Evolutionary conservation across 2,329 filamentous ascomycete genomes (phyloP), one percentile per base, ranked within the genome.

Genomic region (Zalaria sp.): DNA sequence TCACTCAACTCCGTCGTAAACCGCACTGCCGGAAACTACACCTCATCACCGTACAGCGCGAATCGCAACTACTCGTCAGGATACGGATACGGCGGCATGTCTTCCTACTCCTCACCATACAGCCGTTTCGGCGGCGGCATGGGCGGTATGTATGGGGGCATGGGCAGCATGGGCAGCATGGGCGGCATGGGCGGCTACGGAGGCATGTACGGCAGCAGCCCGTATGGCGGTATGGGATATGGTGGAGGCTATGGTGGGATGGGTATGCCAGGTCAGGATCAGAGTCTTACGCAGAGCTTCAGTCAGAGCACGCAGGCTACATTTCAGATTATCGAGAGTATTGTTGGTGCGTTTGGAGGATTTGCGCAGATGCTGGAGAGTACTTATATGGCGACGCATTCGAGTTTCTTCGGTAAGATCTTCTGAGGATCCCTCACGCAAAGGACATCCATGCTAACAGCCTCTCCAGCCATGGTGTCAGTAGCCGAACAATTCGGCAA

Each of bases 301-400:
- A 85, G 80, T 58, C 88, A 93, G 62, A 91, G 83, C 67, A 98
- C 93, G 0, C 84, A 91, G 53, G 85, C 89, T 7, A 98, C 91
- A 0, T 98, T 98, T 58, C 91, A 96, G 69, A 86, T 98, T 73
- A 86, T 98, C 40, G 91, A 98, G 66, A 91, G 88, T 52, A 83
- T 98, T 44, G 91, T 98, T 9, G 85, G 86, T 25, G 88, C 91
- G 2, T 98, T 98, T 68, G 88, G 88, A 18, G 91, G 93, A 0
- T 96, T 98, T 58, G 86, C 93, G 8, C 91, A 98, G 68, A 98
- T 98, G 91, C 73, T 98, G 27, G 91, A 98, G 66, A 96, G 91
- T 68, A 96, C 91, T 7, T 98, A 95, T 56, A 98, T 98, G 93
- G 91, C 93, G 27, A 98, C 91, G 0, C 91, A 98, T 63, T 95